A percentile compares a stretch with the other conserved stretches of the same genome.
Conservation (phyloP, 2,329 filamentous ascomycete genomes). For the Eutypella sp. region DNA sequence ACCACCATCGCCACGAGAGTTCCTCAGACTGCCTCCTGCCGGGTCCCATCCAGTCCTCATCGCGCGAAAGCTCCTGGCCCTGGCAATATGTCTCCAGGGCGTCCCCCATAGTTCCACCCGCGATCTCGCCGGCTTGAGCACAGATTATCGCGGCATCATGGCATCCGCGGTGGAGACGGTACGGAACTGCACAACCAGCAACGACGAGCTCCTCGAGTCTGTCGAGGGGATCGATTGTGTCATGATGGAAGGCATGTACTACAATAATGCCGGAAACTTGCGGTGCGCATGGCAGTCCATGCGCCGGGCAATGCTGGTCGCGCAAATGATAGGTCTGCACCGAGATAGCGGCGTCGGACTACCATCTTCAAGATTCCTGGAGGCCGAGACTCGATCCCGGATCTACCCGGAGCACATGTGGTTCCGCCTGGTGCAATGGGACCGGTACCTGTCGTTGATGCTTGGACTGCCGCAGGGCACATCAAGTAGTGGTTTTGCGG, state of each 20-base stretch:
- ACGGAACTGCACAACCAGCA: slow-evolving; percentile 34
- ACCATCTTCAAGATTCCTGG: slow-evolving; percentile 15
- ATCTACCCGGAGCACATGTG: slow-evolving; percentile 36
- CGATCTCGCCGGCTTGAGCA: slow-evolving; percentile 4
- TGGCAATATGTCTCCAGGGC: slow-evolving; percentile 33
- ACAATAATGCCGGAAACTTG: slow-evolving; percentile 42
- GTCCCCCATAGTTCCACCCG: slow-evolving; percentile 11
- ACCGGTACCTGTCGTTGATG: slow-evolving; percentile 44
- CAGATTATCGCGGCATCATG: slow-evolving; percentile 7
- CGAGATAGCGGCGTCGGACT: slow-evolving; percentile 3
- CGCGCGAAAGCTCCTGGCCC: slow-evolving; percentile 34
- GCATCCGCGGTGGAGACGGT: slow-evolving; percentile 22
- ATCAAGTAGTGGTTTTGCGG: slow-evolving; percentile 22
- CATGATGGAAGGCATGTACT: slow-evolving; percentile 42
- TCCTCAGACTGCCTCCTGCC: slow-evolving; percentile 27
- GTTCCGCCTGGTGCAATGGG: slow-evolving; percentile 39
- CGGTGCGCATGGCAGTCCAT: slow-evolving; percentile 40
- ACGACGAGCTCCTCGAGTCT: slow-evolving; percentile 40
- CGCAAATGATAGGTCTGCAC: slow-evolving; percentile 36
- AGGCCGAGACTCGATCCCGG: slow-evolving; percentile 17
- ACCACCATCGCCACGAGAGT: slow-evolving; percentile 17
- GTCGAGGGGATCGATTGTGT: slow-evolving; percentile 46
- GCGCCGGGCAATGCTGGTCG: slow-evolving; percentile 40
- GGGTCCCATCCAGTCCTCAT: slow-evolving; percentile 33
- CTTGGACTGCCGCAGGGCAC: slow-evolving; percentile 40